Conservation (phyloP, 2,329 filamentous ascomycete species). For the Arthrobotrys iridis region DNA sequence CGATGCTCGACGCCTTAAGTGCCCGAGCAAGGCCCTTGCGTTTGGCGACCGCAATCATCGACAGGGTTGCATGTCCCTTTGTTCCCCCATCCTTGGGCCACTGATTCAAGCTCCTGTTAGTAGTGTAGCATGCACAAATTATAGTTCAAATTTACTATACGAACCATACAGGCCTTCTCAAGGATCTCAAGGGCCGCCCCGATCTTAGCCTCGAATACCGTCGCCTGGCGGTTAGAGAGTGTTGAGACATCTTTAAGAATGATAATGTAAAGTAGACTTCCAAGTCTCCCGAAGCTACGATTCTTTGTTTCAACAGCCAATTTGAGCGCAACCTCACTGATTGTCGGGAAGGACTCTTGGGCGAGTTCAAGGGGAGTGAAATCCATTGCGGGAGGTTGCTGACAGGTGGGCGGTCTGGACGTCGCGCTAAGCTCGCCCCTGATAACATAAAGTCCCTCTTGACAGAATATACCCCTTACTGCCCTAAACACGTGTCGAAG, state of each 20-base stretch:
- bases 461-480: background rate
- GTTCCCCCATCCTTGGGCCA: constrained; percentile 22
- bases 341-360: constrained; percentile 29
- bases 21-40: background rate
- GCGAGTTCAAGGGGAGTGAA: constrained; percentile 29
- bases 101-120: background rate
- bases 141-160: background rate
- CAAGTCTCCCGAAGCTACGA: constrained; percentile 35
- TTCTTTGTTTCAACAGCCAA: constrained; percentile 31
- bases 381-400: constrained; percentile 5
- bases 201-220: constrained; percentile 27
- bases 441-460: background rate
- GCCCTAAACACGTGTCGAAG: background rate
- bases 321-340: constrained; percentile 18
- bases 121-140: background rate
- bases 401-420: background rate
- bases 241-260: constrained; percentile 24
- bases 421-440: background rate
- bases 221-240: constrained; percentile 24
- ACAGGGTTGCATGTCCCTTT: constrained; percentile 16
- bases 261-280: constrained; percentile 9
- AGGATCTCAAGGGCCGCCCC: constrained; percentile 10
- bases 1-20: background rate
- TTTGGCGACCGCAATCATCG: background rate
- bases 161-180: constrained; percentile 41